Conservation (phyloP, 2,329 filamentous ascomycete genomes). For the Phoma sp. region DNA sequence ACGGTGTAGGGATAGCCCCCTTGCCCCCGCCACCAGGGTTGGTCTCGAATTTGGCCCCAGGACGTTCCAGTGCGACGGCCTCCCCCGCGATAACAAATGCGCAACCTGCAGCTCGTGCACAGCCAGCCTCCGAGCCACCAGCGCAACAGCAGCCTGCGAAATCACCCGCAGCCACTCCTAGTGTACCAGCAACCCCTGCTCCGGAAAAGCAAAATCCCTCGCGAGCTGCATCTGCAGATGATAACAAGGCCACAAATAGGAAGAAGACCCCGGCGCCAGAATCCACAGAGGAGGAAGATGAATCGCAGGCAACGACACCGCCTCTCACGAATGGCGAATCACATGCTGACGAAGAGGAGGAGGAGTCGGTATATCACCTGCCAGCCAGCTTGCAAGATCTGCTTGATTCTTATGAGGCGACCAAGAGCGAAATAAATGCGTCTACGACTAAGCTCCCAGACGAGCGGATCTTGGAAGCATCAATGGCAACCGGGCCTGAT, state of each 20-base stretch:
- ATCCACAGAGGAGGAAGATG: constrained; percentile 40
- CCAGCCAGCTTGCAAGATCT: constrained; percentile 88
- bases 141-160: constrained; percentile 47
- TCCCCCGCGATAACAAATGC: constrained; percentile 55
- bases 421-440: constrained; percentile 71
- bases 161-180: constrained; percentile 55
- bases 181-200: constrained; percentile 54
- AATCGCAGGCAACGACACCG: constrained; percentile 44
- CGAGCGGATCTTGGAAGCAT: constrained; percentile 75
- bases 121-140: constrained; percentile 46
- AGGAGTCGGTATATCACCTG: constrained; percentile 91
- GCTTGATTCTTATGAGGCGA: constrained; percentile 86
- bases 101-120: constrained; percentile 49
- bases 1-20: constrained; percentile 86
- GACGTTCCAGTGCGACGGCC: constrained; percentile 60
- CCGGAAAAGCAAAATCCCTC: constrained; percentile 51
- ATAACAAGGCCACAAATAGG: constrained; percentile 32
- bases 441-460: constrained; percentile 67
- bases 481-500: constrained; percentile 76
- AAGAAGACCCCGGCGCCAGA: constrained; percentile 42
- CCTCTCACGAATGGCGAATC: constrained; percentile 60
- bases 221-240: constrained; percentile 39
- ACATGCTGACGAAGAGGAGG: constrained; percentile 60
- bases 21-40: constrained; percentile 84
- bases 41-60: constrained; percentile 14